Conservation (phyloP, 2,329 filamentous ascomycete genomes). For the Penicillium sp. region DNA sequence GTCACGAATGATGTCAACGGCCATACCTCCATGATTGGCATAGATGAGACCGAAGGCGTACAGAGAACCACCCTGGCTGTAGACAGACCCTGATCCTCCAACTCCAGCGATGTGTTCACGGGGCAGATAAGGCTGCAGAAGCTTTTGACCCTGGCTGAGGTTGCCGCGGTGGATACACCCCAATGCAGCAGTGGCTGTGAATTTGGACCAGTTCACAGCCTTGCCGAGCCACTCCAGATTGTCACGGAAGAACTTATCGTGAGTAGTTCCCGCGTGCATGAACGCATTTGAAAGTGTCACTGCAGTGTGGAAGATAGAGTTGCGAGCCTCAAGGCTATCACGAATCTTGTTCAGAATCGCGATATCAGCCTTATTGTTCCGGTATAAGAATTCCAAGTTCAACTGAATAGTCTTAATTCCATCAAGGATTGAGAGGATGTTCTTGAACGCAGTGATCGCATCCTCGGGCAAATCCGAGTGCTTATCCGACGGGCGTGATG, state of each 20-base stretch:
- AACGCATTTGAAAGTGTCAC: slow-evolving; percentile 98
- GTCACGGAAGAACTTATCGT: slow-evolving; percentile 97
- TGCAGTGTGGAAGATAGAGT: slow-evolving; percentile 97
- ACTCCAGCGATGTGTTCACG: slow-evolving; percentile 61
- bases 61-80: slow-evolving; percentile 92
- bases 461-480: slow-evolving; percentile 46
- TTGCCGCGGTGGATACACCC: slow-evolving; percentile 97
- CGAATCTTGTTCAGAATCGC: slow-evolving; percentile 94
- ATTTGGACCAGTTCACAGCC: slow-evolving; percentile 99
- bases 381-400: slow-evolving; percentile 93
- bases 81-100: slow-evolving; percentile 78
- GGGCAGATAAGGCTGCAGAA: slow-evolving; percentile 91
- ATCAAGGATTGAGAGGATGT: slow-evolving; percentile 66
- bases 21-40: slow-evolving; percentile 92
- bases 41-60: slow-evolving; percentile 96
- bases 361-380: slow-evolving; percentile 90
- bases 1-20: slow-evolving; percentile 53
- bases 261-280: slow-evolving; percentile 98
- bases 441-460: slow-evolving; percentile 55
- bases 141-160: slow-evolving; percentile 85
- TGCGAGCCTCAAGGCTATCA: slow-evolving; percentile 90
- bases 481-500: slow-evolving; percentile 46
- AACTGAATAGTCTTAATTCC: slow-evolving; percentile 92
- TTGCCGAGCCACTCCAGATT: slow-evolving; percentile 98
- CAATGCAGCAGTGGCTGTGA: slow-evolving; percentile 91